phyloP scores from a whole-genome alignment of 169 alveolate genomes.

The Neospora caninum region DNA sequence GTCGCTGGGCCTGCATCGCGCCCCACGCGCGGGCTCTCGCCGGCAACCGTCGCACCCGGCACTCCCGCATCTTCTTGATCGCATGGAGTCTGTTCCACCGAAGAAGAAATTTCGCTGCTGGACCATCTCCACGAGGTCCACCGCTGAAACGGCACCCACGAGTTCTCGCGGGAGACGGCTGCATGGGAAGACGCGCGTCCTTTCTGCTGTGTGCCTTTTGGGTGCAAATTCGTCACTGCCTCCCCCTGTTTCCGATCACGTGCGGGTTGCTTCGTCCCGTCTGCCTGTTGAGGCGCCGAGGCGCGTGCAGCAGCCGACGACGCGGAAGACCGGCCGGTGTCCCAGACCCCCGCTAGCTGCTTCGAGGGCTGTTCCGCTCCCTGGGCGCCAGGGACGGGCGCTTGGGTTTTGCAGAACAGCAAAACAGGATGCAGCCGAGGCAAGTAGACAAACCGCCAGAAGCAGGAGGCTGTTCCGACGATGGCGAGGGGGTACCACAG shows the following conservation, averaged over 20 bases:
- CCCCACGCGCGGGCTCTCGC: background rate
- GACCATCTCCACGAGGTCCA: background rate
- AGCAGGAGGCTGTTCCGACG: background rate
- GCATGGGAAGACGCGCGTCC: background rate
- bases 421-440: slow-evolving; percentile 20
- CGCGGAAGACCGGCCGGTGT: background rate
- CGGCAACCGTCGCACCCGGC: background rate
- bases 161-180: background rate
- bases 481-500: background rate
- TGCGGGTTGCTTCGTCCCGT: background rate
- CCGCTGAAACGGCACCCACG: background rate
- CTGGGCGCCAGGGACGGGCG: background rate
- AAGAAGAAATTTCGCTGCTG: background rate
- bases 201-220: background rate
- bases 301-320: background rate
- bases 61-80: background rate
- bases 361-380: background rate
- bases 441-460: background rate
- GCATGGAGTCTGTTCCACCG: background rate
- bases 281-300: background rate
- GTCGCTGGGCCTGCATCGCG: background rate
- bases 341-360: background rate
- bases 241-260: background rate
- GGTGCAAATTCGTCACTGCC: background rate
- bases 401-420: background rate